Evolutionary conservation across 2,329 filamentous ascomycete species (phyloP).

Genomic region (Xylaria sp.): DNA sequence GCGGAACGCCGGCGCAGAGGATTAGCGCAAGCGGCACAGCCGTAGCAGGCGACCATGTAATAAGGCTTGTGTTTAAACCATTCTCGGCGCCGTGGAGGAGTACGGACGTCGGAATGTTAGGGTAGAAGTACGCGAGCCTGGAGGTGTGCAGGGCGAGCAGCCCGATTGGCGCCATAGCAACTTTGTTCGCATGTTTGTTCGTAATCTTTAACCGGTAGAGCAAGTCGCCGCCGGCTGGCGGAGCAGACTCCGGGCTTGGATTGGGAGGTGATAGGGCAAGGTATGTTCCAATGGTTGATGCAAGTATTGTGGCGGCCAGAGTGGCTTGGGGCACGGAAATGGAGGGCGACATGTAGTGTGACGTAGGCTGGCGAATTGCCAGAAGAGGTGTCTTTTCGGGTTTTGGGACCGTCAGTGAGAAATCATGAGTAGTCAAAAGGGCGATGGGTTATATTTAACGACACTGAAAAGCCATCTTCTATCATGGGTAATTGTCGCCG

Average conservation of each 20-base stretch:
- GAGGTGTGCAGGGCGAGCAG: conserved; percentile 15
- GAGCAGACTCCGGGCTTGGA: not conserved
- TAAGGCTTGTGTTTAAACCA: conserved; percentile 46
- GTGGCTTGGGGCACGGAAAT: not conserved
- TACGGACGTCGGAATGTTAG: conserved; percentile 34
- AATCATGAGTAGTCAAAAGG: no score
- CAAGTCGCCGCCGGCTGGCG: not conserved
- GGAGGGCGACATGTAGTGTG: not conserved
- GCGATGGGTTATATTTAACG: no score
- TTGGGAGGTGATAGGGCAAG: not conserved
- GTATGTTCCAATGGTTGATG: conserved; percentile 4
- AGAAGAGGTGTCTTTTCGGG: no score
- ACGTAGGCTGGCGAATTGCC: not conserved
- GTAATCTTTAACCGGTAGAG: not conserved
- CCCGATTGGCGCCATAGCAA: not conserved
- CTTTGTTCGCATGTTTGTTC: not conserved
- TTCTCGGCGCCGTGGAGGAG: conserved; percentile 50
- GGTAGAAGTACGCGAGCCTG: conserved; percentile 20
- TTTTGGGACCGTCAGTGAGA: no score
- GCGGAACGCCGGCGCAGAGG: conserved; percentile 48
- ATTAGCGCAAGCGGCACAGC: conserved; percentile 51
- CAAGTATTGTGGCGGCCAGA: not conserved
- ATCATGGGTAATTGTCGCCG: no score
- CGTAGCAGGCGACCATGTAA: conserved; percentile 54
- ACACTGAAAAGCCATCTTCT: no score